Evolutionary conservation across 2,329 filamentous ascomycete genomes (phyloP), one percentile per base, ranked within the genome.

Genomic region (Pseudocercospora eumusae): DNA sequence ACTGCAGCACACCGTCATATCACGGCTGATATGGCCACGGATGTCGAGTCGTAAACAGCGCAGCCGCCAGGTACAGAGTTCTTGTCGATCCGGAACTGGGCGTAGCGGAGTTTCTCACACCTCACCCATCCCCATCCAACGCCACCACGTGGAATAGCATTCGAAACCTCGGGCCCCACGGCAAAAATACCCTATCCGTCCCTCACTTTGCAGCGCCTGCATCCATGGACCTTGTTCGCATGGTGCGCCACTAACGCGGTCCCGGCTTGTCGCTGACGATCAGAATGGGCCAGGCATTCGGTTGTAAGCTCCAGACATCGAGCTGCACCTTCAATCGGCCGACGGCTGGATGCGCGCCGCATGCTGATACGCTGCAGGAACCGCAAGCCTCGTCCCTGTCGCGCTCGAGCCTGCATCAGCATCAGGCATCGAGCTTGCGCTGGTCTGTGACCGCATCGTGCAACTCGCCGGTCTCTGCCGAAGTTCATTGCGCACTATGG

Each of bases 361-460:
- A 28, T 28, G 36, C 50, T 61, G 63, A 59, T 52, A 62, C 62
- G 59, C 63, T 65, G 64, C 66, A 66, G 62, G 66, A 64, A 66
- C 62, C 61, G 59, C 27, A 18, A 59, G 57, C 62, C 62, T 63
- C 45, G 52, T 64, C 64, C 61, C 52, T 64, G 61, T 66, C 64
- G 62, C 45, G 59, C 57, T 56, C 27, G 61, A 64, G 59, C 65
- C 50, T 62, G 64, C 58, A 59, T 65, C 61, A 65, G 64, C 58
- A 59, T 65, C 61, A 65, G 65, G 65, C 63, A 65, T 67, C 56
- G 63, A 61, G 57, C 60, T 59, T 62, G 59, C 57, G 44, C 47
- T 56, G 27, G 58, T 59, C 65, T 66, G 60, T 66, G 62, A 68
- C 61, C 63, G 62, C 66, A 65, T 65, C 36, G 36, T 62, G 62